Base-by-base conservation (phyloP, 441 rosid species). In the Aleurites moluccanus region DNA sequence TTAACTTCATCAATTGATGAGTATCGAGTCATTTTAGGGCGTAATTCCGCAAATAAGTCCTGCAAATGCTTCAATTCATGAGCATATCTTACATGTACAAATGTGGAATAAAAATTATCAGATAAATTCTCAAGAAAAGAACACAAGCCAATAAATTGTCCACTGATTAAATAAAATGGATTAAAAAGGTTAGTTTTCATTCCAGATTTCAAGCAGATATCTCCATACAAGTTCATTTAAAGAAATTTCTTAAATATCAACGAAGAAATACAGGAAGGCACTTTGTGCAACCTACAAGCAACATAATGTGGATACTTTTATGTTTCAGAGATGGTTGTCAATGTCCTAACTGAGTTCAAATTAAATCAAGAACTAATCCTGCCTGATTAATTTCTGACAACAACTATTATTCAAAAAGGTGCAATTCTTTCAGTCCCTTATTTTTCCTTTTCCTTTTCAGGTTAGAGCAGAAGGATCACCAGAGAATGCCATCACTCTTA, bases 11-110 rank as follows among this genome's bases (percentile, higher is more conserved):
- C 98, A 68, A 87, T 79, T 76, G 96, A 89, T 56, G 86, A 75
- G 67, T 87, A 87, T 67, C 98, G 92, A 57, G 76, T 92, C 92
- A 92, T 91, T 76, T 86, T 91, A 79, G 98, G 93, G 74, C 98
- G 94, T 72, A 96, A 80, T 21, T 89, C 98, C 0, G 91, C 98
- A 85, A 94, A 94, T 62, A 96, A 83, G 87, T 96, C 99, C 99
- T 96, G 92, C 77, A 76, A 65, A 81, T 50, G 44, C 63, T 66
- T 72, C 84, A 69, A 65, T 16, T 64, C 61, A 66, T 84, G 63
- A 89, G 81, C 66, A 70, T 35, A 35, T 66, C 30, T 35, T 1
- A 21, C 27, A 67, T 20, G 63, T 18, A 42, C 14, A 64, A 6
- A 64, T 14, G 28, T 28, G 18, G 13, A 33, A 35, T 42, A 13